These are phyloP conservation scores for Suhomyces wounanorum DNA, from an alignment of 1,139 yeast species.

Conservation along the genomic window DNA sequence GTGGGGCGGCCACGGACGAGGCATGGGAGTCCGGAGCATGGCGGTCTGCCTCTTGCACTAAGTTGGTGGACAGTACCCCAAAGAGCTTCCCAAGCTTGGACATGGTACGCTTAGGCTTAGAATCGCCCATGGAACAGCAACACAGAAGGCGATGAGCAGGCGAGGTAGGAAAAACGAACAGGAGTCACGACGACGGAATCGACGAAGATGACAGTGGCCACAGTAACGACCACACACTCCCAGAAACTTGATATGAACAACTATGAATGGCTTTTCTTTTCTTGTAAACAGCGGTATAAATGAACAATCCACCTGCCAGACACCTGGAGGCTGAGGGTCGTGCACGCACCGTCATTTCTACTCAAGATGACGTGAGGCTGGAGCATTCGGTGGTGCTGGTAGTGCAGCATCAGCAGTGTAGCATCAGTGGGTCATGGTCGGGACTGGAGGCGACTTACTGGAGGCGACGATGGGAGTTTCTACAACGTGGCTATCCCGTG, in stretches of 20 bases:
- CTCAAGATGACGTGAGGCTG: slow-evolving; percentile 1
- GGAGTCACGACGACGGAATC: slow-evolving; percentile 3
- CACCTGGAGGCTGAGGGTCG: not conserved
- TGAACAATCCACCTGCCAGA: not conserved
- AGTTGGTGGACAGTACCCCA: slow-evolving; percentile 33
- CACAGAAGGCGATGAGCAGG: not conserved
- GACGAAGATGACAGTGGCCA: slow-evolving; percentile 8
- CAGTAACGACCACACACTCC: slow-evolving; percentile 5
- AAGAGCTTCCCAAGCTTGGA: slow-evolving; percentile 37
- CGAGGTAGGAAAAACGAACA: not conserved
- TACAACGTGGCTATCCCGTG: not conserved
- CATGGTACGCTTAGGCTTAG: slow-evolving; percentile 33
- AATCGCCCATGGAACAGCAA: slow-evolving; percentile 25
- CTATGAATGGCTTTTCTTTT: not conserved
- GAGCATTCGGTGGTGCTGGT: not conserved
- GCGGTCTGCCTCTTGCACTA: slow-evolving; percentile 15
- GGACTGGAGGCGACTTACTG: no score
- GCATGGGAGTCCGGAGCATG: not conserved
- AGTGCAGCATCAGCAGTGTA: not conserved
- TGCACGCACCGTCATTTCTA: not conserved
- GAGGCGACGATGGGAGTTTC: no score
- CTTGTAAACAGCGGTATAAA: not conserved
- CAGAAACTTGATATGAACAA: slow-evolving; percentile 1
- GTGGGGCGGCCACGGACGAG: not conserved
- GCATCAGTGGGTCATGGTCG: not conserved